Evolutionary conservation across 2,329 filamentous ascomycete genomes (phyloP).

Genomic region (Penicillium brevicompactum): DNA sequence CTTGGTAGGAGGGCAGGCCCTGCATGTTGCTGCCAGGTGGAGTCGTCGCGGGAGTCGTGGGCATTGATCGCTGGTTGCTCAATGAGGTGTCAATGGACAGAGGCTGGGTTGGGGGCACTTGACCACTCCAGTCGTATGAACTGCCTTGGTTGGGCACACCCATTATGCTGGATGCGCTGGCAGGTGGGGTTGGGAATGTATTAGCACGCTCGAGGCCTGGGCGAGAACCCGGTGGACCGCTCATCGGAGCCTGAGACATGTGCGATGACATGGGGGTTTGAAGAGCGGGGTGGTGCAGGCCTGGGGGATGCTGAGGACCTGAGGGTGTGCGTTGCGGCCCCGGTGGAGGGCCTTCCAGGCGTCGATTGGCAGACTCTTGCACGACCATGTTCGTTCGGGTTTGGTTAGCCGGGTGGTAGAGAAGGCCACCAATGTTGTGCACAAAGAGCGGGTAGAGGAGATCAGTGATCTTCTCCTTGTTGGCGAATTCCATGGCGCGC

Average conservation of each 20-base stretch:
- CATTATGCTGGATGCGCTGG: constrained; percentile 86
- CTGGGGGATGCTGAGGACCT: constrained; percentile 65
- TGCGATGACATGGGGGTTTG: constrained; percentile 60
- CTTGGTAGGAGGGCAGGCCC: constrained; percentile 75
- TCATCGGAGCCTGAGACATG: constrained; percentile 67
- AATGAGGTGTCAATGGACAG: constrained; percentile 80
- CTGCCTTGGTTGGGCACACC: constrained; percentile 72
- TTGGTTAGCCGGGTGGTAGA: constrained; percentile 88
- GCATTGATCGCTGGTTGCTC: constrained; percentile 80
- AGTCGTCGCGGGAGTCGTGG: constrained; percentile 86
- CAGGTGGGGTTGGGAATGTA: constrained; percentile 91
- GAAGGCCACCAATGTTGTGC: constrained; percentile 89
- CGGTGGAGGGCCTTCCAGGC: constrained; percentile 58
- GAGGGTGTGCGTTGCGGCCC: constrained; percentile 60
- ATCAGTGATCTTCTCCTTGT: constrained; percentile 99
- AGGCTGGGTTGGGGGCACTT: constrained; percentile 66
- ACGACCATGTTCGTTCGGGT: constrained; percentile 81
- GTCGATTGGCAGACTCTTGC: constrained; percentile 76
- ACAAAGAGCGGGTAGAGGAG: constrained; percentile 93
- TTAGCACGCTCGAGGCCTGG: constrained; percentile 81
- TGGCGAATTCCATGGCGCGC: constrained; percentile 95
- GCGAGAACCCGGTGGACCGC: constrained; percentile 61
- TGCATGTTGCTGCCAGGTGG: constrained; percentile 78
- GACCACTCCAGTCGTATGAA: constrained; percentile 76
- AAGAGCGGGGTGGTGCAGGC: constrained; percentile 65